phyloP scores from a whole-genome alignment of 2,329 filamentous ascomycete genomes.

The Fusarium odoratissimum region DNA sequence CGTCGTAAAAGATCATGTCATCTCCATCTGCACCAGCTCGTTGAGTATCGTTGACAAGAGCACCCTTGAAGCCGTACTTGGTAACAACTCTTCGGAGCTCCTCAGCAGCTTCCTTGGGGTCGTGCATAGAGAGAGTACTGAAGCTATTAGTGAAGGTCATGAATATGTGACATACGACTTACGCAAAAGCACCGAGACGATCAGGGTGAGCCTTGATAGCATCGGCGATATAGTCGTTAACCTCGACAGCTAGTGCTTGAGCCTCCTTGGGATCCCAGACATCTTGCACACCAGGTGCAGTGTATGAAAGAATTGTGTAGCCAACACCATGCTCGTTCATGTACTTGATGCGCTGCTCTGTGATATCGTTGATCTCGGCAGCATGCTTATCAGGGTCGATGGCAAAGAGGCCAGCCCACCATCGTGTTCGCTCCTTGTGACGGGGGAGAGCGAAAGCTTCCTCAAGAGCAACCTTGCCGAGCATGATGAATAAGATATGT shows the following conservation, averaged over 20 bases:
- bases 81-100: constrained; percentile 66
- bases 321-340: constrained; percentile 61
- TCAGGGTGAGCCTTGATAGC: constrained; percentile 54
- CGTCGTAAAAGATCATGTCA: constrained; percentile 73
- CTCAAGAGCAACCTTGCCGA: constrained; percentile 71
- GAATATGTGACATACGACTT: constrained; percentile 1
- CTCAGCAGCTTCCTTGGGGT: constrained; percentile 60
- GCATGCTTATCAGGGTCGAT: constrained; percentile 69
- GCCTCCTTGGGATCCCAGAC: constrained; percentile 56
- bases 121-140: constrained; percentile 64
- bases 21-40: constrained; percentile 68
- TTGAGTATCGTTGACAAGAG: constrained; percentile 71
- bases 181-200: constrained; percentile 61
- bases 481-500: constrained; percentile 53
- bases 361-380: constrained; percentile 62
- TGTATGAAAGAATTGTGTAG: constrained; percentile 61
- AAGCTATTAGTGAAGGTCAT: not conserved
- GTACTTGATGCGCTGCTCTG: constrained; percentile 55
- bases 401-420: constrained; percentile 71
- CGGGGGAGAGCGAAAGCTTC: constrained; percentile 71
- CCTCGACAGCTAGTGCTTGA: constrained; percentile 54
- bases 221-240: constrained; percentile 56
- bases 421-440: constrained; percentile 67
- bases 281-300: constrained; percentile 61
- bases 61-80: constrained; percentile 71